A percentile compares a stretch with the other conserved stretches of the same genome.
Conservation (phyloP, 495 filamentous ascomycete species). For the Rhizodiscina lignyota region DNA sequence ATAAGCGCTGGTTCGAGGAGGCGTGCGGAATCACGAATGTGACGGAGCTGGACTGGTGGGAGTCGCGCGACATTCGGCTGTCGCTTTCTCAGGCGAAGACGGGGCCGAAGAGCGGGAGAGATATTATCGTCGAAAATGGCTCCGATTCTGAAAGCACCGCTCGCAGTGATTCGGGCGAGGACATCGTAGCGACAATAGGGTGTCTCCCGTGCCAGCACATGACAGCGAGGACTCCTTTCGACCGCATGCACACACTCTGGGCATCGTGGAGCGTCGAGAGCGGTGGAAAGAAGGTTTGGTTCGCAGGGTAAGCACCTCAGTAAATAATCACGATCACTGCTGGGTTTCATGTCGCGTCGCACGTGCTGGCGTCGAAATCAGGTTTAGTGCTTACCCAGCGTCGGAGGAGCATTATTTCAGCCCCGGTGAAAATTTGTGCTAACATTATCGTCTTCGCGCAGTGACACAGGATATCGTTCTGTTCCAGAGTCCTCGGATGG, state of each 20-base stretch:
- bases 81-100: constrained; percentile 2
- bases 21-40: constrained; percentile 48
- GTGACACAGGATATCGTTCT: constrained; percentile 60
- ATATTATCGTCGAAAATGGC: not conserved
- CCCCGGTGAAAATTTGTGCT: no score
- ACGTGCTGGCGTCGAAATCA: no score
- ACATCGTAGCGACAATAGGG: constrained; percentile 58
- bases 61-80: constrained; percentile 56
- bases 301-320: constrained; percentile 33
- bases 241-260: constrained; percentile 69
- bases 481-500: constrained; percentile 50
- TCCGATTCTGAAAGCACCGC: no score
- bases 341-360: no score
- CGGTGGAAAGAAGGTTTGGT: constrained; percentile 58
- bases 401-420: no score
- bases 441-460: constrained; percentile 5
- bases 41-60: constrained; percentile 95
- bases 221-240: constrained; percentile 48
- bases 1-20: constrained; percentile 66
- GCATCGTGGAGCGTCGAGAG: constrained; percentile 69
- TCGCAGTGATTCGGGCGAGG: constrained; percentile 2
- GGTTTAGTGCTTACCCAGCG: no score
- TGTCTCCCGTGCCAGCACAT: constrained; percentile 82
- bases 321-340: no score
- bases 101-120: not conserved